Conservation (phyloP, 202 grass and related monocot species). For the Miscanthus sacchariflorus region DNA sequence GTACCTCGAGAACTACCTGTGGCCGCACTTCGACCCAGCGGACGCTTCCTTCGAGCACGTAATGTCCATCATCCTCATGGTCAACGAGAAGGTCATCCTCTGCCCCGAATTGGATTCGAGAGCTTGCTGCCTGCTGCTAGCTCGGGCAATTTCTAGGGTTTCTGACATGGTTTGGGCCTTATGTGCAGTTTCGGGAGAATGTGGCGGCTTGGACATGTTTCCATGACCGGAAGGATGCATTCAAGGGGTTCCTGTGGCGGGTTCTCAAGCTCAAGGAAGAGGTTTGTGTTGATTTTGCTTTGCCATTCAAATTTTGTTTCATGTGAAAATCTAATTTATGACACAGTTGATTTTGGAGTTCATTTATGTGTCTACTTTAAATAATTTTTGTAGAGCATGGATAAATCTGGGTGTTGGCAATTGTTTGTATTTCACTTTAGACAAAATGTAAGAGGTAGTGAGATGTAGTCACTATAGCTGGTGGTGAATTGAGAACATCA, state of each 20-base stretch:
- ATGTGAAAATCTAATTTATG: constrained; percentile 2
- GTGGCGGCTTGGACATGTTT: constrained; percentile 89
- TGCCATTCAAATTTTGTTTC: constrained; percentile 5
- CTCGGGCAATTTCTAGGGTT: constrained; percentile 42
- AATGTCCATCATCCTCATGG: constrained; percentile 98
- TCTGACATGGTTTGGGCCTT: constrained; percentile 43
- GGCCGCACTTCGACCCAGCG: constrained; percentile 80
- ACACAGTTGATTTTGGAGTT: constrained; percentile 7
- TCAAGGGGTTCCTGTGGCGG: constrained; percentile 78
- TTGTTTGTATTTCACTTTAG: neutral
- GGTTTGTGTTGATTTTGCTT: constrained; percentile 48
- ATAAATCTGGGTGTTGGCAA: neutral
- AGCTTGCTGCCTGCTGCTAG: neutral
- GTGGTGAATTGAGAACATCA: neutral
- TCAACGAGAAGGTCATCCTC: constrained; percentile 89
- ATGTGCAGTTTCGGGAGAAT: constrained; percentile 88
- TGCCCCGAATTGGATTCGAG: constrained; percentile 14
- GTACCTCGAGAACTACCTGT: constrained; percentile 99
- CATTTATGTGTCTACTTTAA: constrained; percentile 13
- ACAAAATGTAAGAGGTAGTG: constrained; percentile 16
- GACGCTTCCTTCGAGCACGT: constrained; percentile 82
- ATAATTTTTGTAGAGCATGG: constrained; percentile 10
- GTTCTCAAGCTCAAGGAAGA: constrained; percentile 95
- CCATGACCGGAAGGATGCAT: constrained; percentile 74
- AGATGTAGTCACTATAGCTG: constrained; percentile 10